phyloP scores from a whole-genome alignment of 768 basidiomycete genomes.

The Boletus insuetus region DNA sequence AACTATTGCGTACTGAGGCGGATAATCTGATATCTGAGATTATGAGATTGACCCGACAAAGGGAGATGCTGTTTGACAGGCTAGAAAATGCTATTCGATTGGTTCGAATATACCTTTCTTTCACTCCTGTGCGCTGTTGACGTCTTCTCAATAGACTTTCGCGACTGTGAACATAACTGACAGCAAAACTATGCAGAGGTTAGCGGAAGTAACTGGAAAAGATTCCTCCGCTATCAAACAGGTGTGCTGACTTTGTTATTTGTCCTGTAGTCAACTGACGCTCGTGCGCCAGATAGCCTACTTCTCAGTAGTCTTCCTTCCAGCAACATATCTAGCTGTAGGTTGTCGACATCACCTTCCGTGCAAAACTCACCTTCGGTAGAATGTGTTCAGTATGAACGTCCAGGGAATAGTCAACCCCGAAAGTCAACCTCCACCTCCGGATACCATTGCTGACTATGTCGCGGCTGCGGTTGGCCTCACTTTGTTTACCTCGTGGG shows the following conservation, averaged over 20 bases:
- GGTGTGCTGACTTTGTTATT: slow-evolving; percentile 1
- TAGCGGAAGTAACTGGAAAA: slow-evolving; percentile 1
- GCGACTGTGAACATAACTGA: slow-evolving; percentile 53
- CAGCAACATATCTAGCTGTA: slow-evolving; percentile 42
- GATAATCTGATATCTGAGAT: slow-evolving; percentile 48
- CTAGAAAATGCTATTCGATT: slow-evolving; percentile 23
- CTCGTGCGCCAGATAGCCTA: slow-evolving; percentile 42
- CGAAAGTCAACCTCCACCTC: too few relatives aligned
- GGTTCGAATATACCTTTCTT: slow-evolving; percentile 13
- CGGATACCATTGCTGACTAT: slow-evolving; percentile 29
- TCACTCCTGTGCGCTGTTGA: not conserved
- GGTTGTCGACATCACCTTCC: not conserved
- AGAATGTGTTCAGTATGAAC: slow-evolving; percentile 33
- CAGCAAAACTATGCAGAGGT: slow-evolving; percentile 23
- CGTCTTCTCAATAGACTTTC: slow-evolving; percentile 41
- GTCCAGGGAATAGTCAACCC: slow-evolving; percentile 24
- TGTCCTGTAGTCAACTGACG: slow-evolving; percentile 1
- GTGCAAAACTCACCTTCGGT: slow-evolving; percentile 15
- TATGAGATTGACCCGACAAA: slow-evolving; percentile 38
- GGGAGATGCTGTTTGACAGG: slow-evolving; percentile 23
- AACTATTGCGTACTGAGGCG: slow-evolving; percentile 38
- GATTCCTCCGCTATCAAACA: slow-evolving; percentile 20
- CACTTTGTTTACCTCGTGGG: slow-evolving; percentile 52
- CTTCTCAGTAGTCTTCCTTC: slow-evolving; percentile 56
- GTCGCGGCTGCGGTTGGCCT: slow-evolving; percentile 40